Evolutionary conservation across 2,329 filamentous ascomycete species (phyloP), one percentile per base, ranked within the genome.

Genomic region (Fusarium sp.): DNA sequence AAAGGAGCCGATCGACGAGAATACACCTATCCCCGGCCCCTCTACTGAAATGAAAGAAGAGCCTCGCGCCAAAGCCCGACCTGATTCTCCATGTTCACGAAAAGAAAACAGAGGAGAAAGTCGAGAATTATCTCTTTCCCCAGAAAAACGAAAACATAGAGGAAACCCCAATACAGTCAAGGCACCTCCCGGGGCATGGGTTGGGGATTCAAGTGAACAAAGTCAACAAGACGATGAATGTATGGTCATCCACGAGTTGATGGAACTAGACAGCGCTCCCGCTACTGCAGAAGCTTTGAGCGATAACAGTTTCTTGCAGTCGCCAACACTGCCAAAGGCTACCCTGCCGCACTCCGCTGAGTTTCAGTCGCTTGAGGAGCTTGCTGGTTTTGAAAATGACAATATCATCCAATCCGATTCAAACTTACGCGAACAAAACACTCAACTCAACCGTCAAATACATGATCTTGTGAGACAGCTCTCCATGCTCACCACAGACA

Each of bases 401-500:
- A 58, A 58, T 48, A 56, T 62, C 29, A 34, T 58, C 25, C 56
- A 61, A 11, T 61, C 47, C 27, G 58, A 62, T n/a, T 45, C 64
- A 10, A 64, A 65, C 30, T 18, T 64, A 16, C 57, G 59, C 3
- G 69, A 74, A 46, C 69, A 74, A 27, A 70, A 58, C 25, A 15
- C 22, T 15, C 62, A 53, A 9, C 57, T 76, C 24, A 64, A 65
- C 15, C 68, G 67, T 15, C 69, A 75, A 32, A 53, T 76, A 12
- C 66, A 73, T 4, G 67, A 70, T 16, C 68, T 78, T 40, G 59
- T 55, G 40, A 62, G 55, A 53, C 72, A 71, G 38, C 48, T 69
- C 2, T 59, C 54, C 29, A 34, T 47, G n/a, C 69, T 75, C 29
- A 63, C 47, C 12, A 70, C 65, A 5, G 75, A 76, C 47, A 78